Base-by-base conservation (phyloP, 2,329 filamentous ascomycete genomes). In the Diaporthe sp. region DNA sequence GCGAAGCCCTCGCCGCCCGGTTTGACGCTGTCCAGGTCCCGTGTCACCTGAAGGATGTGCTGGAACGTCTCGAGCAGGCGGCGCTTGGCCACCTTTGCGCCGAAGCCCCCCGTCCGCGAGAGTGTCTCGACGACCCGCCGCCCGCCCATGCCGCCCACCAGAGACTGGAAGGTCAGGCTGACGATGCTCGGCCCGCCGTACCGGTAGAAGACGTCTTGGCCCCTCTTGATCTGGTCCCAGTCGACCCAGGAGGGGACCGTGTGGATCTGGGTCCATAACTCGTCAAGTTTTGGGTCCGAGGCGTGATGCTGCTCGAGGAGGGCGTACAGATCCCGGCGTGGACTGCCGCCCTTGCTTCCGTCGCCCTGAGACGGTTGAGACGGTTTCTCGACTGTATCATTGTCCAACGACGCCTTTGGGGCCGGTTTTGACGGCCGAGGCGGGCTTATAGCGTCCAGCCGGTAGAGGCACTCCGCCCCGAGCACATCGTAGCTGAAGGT, bases 141-240 rank as follows among this genome's bases (percentile, higher is more conserved):
- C n/a, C 92, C 91, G 4, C 91, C 93, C 92, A 94, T 93, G 4
- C 92, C 92, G 6, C 92, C 92, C 2, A 94, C 84, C 0, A 94
- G 84, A 8, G 90, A 92, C 77, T 93, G 88, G 80, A 92, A 93
- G 12, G 91, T 89, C 61, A 92, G 87, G 13, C 85, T 91, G 10
- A 91, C 93, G 28, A 95, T 82, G 30, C 89, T 89, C 0, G 92
- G 90, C 0, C 90, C 91, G 25, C 90, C 93, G 81, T 95, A 96
- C 47, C 94, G 90, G 81, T 94, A 95, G 79, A 95, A 95, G 0
- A 95, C 89, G 77, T 93, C 90, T 80, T 96, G 94, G 0, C 94
- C 94, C 79, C 94, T 87, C 75, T 88, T 86, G 73, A 96, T 92
- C 80, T 95, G 93, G 2, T 89, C 88, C 93, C 93, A 96, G 80